Evolutionary conservation across 225 moss, liverwort and hornwort species (phyloP), one percentile per base, ranked within the genome.

Genomic region (Marchantia paleacea): DNA sequence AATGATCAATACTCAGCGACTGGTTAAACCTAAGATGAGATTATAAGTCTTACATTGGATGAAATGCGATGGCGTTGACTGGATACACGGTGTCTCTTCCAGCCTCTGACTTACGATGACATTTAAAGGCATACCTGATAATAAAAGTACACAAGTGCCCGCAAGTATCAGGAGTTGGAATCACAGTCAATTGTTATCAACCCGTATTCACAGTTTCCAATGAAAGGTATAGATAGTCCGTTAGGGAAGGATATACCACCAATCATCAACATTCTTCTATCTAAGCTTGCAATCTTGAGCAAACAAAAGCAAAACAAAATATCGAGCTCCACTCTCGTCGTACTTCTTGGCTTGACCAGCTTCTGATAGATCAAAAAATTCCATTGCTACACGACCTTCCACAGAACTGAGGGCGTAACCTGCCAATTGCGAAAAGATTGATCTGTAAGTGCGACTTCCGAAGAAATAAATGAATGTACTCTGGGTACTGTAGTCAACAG

Each of bases 341-440:
- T 84, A 99, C 97, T 95, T 99, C 74, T 99, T 99, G 0, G 92
- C 91, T 87, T 99, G 97, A 31, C 97, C 97, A n/a, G 84, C 84
- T 78, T 99, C 97, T 77, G 97, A 92, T 83, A 92, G 83, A 83
- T 99, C 97, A 81, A 95, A 99, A 84, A 99, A 99, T 76, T 99
- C 97, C 97, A 99, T 99, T 22, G 97, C 97, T 39, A 99, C 97
- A 57, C 97, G 95, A n/a, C 97, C 97, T 87, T 99, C 97, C 66
- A 99, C 95, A 54, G 97, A 99, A 89, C 97, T 99, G 26, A 99
- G 88, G 8, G 97, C 97, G 87, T 99, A 99, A 79, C 97, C 96
- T 96, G 92, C 24, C 39, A 55, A n/a, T 54, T 53, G 1, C 74
- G 13, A 24, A 10, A 54, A 8, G 25, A 53, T 8, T 26, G 14